Evolutionary conservation across 768 basidiomycete genomes (phyloP).

Genomic region (Leccinum incarnatum): DNA sequence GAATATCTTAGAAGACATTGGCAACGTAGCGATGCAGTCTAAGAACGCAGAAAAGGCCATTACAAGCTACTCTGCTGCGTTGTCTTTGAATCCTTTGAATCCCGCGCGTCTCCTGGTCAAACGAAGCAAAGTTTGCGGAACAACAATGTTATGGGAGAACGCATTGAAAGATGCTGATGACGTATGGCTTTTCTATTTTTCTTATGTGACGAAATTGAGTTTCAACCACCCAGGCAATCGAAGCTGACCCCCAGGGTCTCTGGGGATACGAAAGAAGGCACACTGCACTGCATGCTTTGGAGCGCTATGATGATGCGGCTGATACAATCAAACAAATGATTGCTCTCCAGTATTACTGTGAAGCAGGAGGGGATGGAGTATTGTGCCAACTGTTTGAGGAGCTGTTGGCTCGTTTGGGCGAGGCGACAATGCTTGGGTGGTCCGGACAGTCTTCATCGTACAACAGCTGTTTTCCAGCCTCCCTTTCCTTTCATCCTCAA

Average conservation of each 20-base stretch:
- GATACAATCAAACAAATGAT: neutral
- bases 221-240: neutral
- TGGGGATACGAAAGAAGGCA: slow-evolving; percentile 4
- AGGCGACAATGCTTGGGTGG: no score
- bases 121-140: slow-evolving; percentile 2
- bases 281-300: neutral
- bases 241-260: neutral
- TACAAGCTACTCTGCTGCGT: no score
- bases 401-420: no score
- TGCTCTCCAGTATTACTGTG: no score
- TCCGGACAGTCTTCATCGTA: no score
- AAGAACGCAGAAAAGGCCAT: neutral
- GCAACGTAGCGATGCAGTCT: neutral
- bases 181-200: no score
- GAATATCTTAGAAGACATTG: neutral
- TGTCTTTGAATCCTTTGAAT: neutral
- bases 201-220: neutral
- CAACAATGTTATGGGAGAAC: neutral
- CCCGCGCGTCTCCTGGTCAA: slow-evolving; percentile 1
- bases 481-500: no score
- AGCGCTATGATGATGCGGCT: neutral
- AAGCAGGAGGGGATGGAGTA: no score
- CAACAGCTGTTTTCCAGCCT: no score
- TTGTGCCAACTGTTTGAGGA: no score
- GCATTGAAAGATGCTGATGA: slow-evolving; percentile 4